Conservation (phyloP, 176 grass and related monocot species). For the Guadua angustifolia region DNA sequence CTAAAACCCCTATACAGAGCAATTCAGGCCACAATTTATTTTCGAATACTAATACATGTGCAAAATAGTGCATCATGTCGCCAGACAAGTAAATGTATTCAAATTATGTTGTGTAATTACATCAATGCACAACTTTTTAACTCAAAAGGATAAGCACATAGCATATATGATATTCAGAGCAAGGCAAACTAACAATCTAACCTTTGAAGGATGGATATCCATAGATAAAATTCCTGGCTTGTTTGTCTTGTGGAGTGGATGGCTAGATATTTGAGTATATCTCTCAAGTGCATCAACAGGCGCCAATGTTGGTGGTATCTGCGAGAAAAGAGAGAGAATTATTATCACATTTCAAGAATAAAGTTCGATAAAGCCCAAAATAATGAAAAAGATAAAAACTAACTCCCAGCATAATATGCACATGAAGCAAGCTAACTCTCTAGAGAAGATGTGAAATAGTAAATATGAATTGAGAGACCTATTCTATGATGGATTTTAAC, state of each 20-base stretch:
- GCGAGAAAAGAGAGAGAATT: constrained; percentile 24
- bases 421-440: constrained; percentile 18
- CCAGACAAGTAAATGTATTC: constrained; percentile 6
- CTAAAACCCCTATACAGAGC: background rate
- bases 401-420: background rate
- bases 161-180: constrained; percentile 16
- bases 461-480: too few species aligned
- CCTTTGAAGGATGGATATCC: constrained; percentile 96
- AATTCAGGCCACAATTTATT: background rate
- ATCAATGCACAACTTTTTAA: constrained; percentile 13
- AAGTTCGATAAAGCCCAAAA: background rate
- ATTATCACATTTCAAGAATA: constrained; percentile 12
- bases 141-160: background rate
- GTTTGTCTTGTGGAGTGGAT: constrained; percentile 96
- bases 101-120: constrained; percentile 10
- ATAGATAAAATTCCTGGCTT: constrained; percentile 95
- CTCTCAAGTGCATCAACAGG: constrained; percentile 72
- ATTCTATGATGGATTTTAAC: too few species aligned
- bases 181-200: constrained; percentile 39
- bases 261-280: constrained; percentile 93
- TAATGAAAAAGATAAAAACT: constrained; percentile 20
- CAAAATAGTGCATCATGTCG: background rate
- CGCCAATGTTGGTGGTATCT: constrained; percentile 75
- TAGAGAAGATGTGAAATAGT: background rate
- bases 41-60: background rate